These are phyloP conservation scores for Ophiostoma populinum DNA, from an alignment of 2,329 filamentous ascomycete species.

Conservation along the genomic window DNA sequence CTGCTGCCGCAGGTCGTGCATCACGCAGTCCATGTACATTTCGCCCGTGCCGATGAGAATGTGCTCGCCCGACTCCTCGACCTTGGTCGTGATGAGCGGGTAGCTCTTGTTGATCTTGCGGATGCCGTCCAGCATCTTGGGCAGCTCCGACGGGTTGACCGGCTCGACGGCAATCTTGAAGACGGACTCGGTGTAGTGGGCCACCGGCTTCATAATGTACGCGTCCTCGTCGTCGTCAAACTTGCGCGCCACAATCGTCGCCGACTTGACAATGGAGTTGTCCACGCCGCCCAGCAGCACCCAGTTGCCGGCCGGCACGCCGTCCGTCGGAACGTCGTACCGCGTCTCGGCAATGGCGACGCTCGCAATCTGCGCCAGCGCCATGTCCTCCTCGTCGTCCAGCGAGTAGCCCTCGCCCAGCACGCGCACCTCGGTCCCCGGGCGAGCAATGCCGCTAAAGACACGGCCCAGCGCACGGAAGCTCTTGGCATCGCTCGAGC, in stretches of 20 bases:
- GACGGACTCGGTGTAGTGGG: slow-evolving; percentile 92
- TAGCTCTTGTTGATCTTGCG: slow-evolving; percentile 98
- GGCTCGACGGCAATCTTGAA: slow-evolving; percentile 97
- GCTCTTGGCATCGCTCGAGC: slow-evolving; percentile 70
- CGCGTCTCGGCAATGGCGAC: slow-evolving; percentile 84
- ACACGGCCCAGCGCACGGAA: slow-evolving; percentile 87
- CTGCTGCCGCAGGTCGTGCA: slow-evolving; percentile 82
- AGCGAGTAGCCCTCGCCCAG: slow-evolving; percentile 90
- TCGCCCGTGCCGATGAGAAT: slow-evolving; percentile 90
- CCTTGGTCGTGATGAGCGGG: slow-evolving; percentile 86
- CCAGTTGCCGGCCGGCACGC: slow-evolving; percentile 85
- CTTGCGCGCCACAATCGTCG: slow-evolving; percentile 67
- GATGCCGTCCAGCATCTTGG: slow-evolving; percentile 95
- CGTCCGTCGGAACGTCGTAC: slow-evolving; percentile 83
- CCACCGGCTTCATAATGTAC: slow-evolving; percentile 85
- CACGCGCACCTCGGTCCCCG: slow-evolving; percentile 71
- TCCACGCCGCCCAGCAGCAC: slow-evolving; percentile 85
- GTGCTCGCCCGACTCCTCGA: slow-evolving; percentile 95
- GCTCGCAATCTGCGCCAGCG: slow-evolving; percentile 61
- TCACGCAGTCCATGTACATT: slow-evolving; percentile 98
- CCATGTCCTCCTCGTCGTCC: slow-evolving; percentile 97
- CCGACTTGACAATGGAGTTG: slow-evolving; percentile 96
- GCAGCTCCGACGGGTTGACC: slow-evolving; percentile 91
- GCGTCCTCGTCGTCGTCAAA: slow-evolving; percentile 79
- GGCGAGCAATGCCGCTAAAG: slow-evolving; percentile 74